Evolutionary conservation across 805 yeast genomes (phyloP).

Genomic region (Wickerhamiella alocasiicola): DNA sequence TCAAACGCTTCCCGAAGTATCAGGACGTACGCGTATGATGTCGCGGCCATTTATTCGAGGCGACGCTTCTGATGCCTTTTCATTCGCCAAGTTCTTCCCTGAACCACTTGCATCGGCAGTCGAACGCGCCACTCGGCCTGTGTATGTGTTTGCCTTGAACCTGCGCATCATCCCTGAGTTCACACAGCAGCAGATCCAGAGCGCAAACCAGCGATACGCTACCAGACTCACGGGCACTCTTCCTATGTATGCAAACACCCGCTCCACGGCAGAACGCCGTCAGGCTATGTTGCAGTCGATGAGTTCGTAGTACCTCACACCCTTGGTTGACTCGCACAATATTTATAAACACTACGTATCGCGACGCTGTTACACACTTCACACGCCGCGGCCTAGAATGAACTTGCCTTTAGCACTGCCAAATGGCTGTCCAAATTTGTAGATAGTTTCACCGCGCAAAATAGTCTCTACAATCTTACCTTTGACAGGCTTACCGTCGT

Average conservation of each 20-base stretch:
- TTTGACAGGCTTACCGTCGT: constrained; percentile 51
- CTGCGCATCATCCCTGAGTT: constrained; percentile 10
- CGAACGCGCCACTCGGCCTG: constrained; percentile 26
- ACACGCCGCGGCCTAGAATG: constrained; percentile 12
- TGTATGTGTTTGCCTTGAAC: constrained; percentile 16
- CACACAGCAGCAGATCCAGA: constrained; percentile 19
- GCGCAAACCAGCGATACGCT: constrained; percentile 19
- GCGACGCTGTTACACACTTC: too few species aligned
- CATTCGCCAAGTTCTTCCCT: constrained; percentile 77
- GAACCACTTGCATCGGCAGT: constrained; percentile 40
- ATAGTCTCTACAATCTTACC: constrained; percentile 76
- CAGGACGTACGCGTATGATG: constrained; percentile 10
- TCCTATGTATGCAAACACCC: constrained; percentile 14
- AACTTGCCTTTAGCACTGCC: constrained; percentile 16
- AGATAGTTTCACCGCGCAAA: constrained; percentile 63
- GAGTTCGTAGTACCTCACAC: background rate
- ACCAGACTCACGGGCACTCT: constrained; percentile 20
- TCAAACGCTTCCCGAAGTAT: constrained; percentile 41
- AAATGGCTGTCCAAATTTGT: constrained; percentile 25
- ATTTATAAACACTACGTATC: background rate
- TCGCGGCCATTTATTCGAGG: constrained; percentile 38
- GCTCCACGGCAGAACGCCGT: constrained; percentile 20
- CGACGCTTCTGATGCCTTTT: constrained; percentile 84
- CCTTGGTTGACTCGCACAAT: background rate
- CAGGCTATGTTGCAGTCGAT: constrained; percentile 18